Evolutionary conservation across 805 yeast species (phyloP).

Genomic region (Candida corydali): DNA sequence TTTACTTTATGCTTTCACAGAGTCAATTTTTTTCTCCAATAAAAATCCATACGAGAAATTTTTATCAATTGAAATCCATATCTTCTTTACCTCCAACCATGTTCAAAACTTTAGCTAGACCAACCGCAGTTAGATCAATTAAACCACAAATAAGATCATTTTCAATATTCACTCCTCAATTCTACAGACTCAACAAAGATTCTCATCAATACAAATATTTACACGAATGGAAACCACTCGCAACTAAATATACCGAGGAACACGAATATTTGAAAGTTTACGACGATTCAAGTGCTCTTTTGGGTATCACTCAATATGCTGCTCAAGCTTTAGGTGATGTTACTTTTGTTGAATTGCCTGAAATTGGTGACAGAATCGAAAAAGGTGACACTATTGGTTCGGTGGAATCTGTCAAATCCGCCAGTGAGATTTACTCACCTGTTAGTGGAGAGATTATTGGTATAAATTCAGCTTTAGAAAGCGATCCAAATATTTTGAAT

Average conservation of each 20-base stretch:
- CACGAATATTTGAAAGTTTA: conserved; percentile 95
- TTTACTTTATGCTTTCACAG: background rate
- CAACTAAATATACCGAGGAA: conserved; percentile 71
- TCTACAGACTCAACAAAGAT: conserved; percentile 31
- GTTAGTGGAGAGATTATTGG: conserved; percentile 73
- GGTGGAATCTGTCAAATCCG: conserved; percentile 91
- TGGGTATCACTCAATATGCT: conserved; percentile 93
- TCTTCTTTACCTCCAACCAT: background rate
- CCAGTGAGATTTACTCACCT: conserved; percentile 90
- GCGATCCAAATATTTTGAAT: conserved; percentile 75
- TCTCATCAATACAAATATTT: conserved; percentile 37
- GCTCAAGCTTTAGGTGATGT: conserved; percentile 97
- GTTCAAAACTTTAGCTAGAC: conserved; percentile 10
- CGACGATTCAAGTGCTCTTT: conserved; percentile 73
- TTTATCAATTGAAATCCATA: background rate
- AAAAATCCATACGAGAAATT: background rate
- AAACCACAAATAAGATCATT: conserved; percentile 12
- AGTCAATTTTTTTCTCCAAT: conserved; percentile 2
- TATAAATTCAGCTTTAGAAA: conserved; percentile 62
- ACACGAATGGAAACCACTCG: conserved; percentile 38
- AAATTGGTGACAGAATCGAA: conserved; percentile 54
- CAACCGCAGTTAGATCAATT: conserved; percentile 6
- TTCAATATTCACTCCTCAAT: background rate
- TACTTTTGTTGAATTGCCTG: conserved; percentile 88
- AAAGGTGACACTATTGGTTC: conserved; percentile 86